phyloP scores from a whole-genome alignment of 2,329 filamentous ascomycete genomes.

The Aspergillus puulaauensis region DNA sequence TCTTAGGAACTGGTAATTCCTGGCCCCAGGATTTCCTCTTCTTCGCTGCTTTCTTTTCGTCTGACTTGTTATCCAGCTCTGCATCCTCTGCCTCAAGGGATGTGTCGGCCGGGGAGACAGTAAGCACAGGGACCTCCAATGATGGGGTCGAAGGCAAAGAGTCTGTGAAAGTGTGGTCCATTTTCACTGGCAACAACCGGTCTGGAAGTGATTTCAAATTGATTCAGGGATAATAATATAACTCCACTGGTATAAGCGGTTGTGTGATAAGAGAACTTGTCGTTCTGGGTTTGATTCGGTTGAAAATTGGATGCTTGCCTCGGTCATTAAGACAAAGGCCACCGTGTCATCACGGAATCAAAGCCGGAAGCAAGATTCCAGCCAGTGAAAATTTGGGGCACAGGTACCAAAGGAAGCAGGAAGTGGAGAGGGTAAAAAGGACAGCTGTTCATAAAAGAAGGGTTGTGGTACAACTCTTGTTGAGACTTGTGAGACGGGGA shows the following conservation, averaged over 20 bases:
- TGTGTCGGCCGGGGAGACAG: constrained; percentile 43
- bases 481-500: constrained; percentile 13
- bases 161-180: constrained; percentile 36
- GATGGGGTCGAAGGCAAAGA: constrained; percentile 32
- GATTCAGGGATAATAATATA: neutral
- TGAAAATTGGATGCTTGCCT: constrained; percentile 8
- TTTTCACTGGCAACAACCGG: constrained; percentile 16
- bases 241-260: neutral
- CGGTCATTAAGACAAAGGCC: constrained; percentile 24
- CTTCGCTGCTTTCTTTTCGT: constrained; percentile 74
- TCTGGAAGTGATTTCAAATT: constrained; percentile 7
- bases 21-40: constrained; percentile 99
- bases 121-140: constrained; percentile 36
- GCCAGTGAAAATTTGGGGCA: constrained; percentile 10
- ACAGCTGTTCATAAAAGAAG: constrained; percentile 33
- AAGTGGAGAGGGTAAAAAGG: constrained; percentile 26
- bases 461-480: constrained; percentile 2
- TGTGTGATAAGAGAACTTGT: neutral
- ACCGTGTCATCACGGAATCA: constrained; percentile 38
- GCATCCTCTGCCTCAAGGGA: constrained; percentile 32
- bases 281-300: neutral
- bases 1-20: constrained; percentile 93
- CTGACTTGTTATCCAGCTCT: constrained; percentile 32
- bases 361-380: constrained; percentile 28
- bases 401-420: constrained; percentile 13